These are phyloP conservation scores for Colletotrichum horii DNA, from an alignment of 2,329 filamentous ascomycete species.

Conservation along the genomic window DNA sequence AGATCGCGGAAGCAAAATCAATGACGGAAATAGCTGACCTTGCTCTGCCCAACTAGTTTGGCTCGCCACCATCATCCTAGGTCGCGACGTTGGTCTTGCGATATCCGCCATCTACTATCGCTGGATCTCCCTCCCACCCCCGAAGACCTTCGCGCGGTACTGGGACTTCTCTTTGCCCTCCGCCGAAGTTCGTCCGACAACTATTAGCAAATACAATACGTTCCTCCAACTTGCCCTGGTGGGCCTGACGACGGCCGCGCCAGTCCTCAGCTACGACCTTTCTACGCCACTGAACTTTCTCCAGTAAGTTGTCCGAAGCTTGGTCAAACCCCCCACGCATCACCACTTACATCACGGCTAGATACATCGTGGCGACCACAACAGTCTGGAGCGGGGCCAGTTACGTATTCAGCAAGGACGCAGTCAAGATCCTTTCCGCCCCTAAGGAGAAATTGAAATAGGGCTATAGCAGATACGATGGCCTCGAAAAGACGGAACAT, in stretches of 20 bases:
- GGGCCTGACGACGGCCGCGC: conserved; percentile 81
- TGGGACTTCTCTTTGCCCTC: conserved; percentile 97
- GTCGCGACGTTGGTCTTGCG: conserved; percentile 82
- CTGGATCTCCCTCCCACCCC: conserved; percentile 90
- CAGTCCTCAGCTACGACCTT: conserved; percentile 69
- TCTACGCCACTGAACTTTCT: conserved; percentile 59
- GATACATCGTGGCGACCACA: conserved; percentile 84
- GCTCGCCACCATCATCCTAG: conserved; percentile 88
- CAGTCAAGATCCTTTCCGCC: conserved; percentile 78
- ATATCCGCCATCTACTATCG: conserved; percentile 93
- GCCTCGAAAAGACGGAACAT: neutral
- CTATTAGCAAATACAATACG: conserved; percentile 91
- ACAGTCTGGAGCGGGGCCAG: conserved; percentile 94
- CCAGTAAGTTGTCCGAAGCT: conserved; percentile 60
- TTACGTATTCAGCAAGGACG: conserved; percentile 89
- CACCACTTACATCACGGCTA: conserved; percentile 44
- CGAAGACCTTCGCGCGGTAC: conserved; percentile 90
- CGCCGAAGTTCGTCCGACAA: conserved; percentile 83
- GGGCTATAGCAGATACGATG: neutral
- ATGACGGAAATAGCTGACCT: neutral
- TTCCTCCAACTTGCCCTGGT: conserved; percentile 88
- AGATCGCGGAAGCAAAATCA: neutral
- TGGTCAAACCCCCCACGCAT: neutral
- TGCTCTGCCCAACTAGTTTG: conserved; percentile 63
- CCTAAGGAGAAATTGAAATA: neutral